Conservation (phyloP, 1,139 yeast species). For the Wickerhamomyces sp. region DNA sequence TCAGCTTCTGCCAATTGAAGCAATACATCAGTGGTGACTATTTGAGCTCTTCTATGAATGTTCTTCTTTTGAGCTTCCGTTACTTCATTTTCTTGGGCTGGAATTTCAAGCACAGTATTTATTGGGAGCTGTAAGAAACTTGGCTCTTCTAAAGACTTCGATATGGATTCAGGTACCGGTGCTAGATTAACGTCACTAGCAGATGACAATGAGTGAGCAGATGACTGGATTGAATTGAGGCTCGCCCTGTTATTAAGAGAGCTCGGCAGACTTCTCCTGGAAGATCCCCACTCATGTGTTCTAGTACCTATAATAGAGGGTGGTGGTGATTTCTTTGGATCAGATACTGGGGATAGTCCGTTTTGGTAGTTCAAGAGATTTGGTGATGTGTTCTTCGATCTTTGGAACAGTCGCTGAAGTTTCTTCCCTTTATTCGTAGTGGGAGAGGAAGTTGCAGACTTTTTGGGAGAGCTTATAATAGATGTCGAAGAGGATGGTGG, state of each 20-base stretch:
- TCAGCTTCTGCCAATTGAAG: constrained; percentile 4
- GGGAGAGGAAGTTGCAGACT: constrained; percentile 9
- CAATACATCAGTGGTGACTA: constrained; percentile 15
- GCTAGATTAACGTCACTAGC: not conserved
- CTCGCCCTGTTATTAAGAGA: constrained; percentile 1
- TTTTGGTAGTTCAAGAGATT: constrained; percentile 19
- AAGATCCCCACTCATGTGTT: constrained; percentile 35
- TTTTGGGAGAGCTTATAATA: constrained; percentile 7
- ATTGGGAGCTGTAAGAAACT: constrained; percentile 12
- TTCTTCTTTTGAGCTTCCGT: constrained; percentile 12
- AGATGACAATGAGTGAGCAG: constrained; percentile 3
- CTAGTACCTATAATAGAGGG: constrained; percentile 35
- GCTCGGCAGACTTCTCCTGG: not conserved
- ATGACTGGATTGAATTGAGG: constrained; percentile 7
- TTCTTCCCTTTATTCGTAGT: constrained; percentile 10
- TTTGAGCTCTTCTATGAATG: constrained; percentile 21
- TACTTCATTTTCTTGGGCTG: constrained; percentile 4
- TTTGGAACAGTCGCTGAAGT: constrained; percentile 20
- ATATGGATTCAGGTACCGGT: not conserved
- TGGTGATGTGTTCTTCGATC: constrained; percentile 17
- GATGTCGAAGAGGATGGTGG: constrained; percentile 3
- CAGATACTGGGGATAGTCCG: constrained; percentile 15
- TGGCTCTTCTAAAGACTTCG: not conserved
- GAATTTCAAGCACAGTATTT: constrained; percentile 18
- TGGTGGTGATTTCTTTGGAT: constrained; percentile 18